A percentile compares a stretch with the other conserved stretches of the same genome.
Conservation (phyloP, 345 rosid genomes). For the Orychophragmus violaceus region DNA sequence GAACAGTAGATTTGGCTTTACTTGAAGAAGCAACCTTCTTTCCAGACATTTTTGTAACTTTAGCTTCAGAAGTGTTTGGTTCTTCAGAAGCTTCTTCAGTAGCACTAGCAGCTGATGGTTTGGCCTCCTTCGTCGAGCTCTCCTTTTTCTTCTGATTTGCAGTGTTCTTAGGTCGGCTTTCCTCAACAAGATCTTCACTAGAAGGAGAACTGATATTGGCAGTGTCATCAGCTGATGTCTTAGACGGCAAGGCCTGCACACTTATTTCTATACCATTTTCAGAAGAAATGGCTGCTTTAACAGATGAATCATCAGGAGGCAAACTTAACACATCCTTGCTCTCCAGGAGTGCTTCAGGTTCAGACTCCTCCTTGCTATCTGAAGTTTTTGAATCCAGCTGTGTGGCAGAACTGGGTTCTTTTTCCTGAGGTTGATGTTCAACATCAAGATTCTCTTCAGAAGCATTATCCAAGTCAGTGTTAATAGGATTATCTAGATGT, state of each 20-base stretch:
- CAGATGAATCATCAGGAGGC: conserved; percentile 31
- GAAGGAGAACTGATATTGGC: conserved; percentile 26
- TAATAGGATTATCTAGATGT: conserved; percentile 20
- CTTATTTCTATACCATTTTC: conserved; percentile 40
- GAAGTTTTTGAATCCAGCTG: conserved; percentile 34
- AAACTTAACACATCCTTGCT: conserved; percentile 35
- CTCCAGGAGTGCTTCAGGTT: conserved; percentile 31
- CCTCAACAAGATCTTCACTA: conserved; percentile 37
- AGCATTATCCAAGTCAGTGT: conserved; percentile 15
- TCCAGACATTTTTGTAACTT: conserved; percentile 33
- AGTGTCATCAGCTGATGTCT: conserved; percentile 28
- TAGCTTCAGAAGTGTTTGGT: conserved; percentile 46
- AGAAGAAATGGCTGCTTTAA: conserved; percentile 32
- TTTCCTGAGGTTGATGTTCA: conserved; percentile 34
- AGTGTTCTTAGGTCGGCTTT: conserved; percentile 37
- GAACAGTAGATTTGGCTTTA: conserved; percentile 33
- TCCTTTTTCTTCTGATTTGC: conserved; percentile 52
- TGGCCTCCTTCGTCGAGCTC: conserved; percentile 34
- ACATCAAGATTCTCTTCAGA: conserved; percentile 34
- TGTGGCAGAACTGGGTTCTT: conserved; percentile 33
- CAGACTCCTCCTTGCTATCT: conserved; percentile 39
- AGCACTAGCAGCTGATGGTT: conserved; percentile 34
- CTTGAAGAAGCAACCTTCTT: conserved; percentile 40
- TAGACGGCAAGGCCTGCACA: conserved; percentile 36
- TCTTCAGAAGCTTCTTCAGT: conserved; percentile 43